A percentile compares a stretch with the other conserved stretches of the same genome.
Evolutionary conservation across 371 early-diverging fungal genomes (phyloP).

Genomic region (Batkoa obscura): DNA sequence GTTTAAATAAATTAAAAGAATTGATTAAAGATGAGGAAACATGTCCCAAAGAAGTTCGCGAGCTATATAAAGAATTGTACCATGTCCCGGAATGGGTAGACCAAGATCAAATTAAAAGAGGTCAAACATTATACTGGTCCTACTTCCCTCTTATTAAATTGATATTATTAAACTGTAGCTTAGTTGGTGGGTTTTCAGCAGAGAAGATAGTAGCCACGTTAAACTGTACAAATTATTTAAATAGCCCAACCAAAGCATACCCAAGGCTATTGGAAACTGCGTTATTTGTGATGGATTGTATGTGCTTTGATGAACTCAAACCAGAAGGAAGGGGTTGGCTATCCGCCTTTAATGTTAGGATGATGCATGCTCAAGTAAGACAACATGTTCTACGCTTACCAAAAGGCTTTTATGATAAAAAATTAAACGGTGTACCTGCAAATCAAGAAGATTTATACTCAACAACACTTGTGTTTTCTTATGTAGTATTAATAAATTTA

Average conservation of each 20-base stretch:
- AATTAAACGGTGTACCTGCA: background rate
- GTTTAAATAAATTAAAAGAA: background rate
- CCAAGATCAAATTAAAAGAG: background rate
- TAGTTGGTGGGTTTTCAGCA: background rate
- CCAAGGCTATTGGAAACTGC: background rate
- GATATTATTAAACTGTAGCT: background rate
- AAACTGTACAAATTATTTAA: background rate
- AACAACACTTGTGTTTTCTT: background rate
- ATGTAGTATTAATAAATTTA: background rate
- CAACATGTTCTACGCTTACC: background rate
- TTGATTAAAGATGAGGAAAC: background rate
- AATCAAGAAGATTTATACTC: background rate
- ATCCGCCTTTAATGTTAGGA: background rate
- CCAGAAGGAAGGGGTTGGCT: background rate
- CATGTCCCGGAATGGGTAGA: conserved; percentile 1
- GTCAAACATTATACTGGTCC: background rate
- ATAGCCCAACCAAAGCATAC: background rate
- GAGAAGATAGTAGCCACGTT: background rate
- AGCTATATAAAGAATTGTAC: background rate
- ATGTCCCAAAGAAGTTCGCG: background rate
- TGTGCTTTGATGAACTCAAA: background rate
- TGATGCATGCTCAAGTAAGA: conserved; percentile 1
- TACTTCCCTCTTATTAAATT: background rate
- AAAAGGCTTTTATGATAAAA: background rate
- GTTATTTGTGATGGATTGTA: background rate